Conservation (phyloP, 306 rosid species). For the Lagenaria siceraria region DNA sequence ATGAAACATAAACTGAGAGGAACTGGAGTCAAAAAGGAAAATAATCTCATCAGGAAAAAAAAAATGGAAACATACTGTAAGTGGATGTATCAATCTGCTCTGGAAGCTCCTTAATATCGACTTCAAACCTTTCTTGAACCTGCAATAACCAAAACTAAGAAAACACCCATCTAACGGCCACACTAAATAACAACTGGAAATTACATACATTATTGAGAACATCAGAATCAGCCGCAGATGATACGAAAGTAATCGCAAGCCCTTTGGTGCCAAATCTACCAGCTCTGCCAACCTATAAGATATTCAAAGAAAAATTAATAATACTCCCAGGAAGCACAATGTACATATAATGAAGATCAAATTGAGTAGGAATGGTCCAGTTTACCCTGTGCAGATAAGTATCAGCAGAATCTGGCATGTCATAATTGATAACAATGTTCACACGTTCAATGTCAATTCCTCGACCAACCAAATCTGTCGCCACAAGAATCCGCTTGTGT, state of each 20-base stretch:
- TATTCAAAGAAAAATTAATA: background rate
- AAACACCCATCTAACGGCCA: background rate
- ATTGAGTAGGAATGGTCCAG: background rate
- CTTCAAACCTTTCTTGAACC: constrained; percentile 99
- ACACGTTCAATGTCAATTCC: constrained; percentile 98
- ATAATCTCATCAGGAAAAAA: background rate
- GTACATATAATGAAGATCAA: background rate
- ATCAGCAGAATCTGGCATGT: constrained; percentile 99
- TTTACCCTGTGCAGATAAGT: constrained; percentile 91
- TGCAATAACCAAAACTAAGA: constrained; percentile 18
- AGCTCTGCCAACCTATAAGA: constrained; percentile 84
- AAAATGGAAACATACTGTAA: constrained; percentile 51
- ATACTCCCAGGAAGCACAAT: background rate
- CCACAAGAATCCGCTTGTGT: constrained; percentile 87
- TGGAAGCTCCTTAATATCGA: constrained; percentile 92
- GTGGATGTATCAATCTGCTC: constrained; percentile 97
- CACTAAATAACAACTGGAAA: background rate
- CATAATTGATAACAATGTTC: constrained; percentile 91
- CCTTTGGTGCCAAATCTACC: constrained; percentile 99
- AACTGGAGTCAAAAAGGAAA: background rate
- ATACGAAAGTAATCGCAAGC: constrained; percentile 93
- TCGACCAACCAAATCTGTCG: constrained; percentile 96
- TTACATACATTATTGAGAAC: constrained; percentile 80
- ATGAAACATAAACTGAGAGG: background rate
- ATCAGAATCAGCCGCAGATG: constrained; percentile 77